These are phyloP conservation scores for Gaultheria prostrata DNA, from an alignment of 148 eudicot genomes.

Conservation along the genomic window DNA sequence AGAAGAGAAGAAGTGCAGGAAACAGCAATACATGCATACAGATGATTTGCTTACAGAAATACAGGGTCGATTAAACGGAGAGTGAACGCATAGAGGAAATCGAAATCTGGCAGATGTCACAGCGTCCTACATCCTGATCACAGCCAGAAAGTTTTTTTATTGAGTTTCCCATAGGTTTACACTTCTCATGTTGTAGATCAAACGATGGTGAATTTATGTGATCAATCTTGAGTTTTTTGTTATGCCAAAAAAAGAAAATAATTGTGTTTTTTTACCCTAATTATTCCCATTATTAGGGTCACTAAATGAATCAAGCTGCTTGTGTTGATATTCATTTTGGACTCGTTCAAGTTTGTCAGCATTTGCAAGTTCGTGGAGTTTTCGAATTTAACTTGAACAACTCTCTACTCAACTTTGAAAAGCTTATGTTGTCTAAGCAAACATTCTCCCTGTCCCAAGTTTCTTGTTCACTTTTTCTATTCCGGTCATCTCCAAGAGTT, in stretches of 20 bases:
- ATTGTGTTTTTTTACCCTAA: no score
- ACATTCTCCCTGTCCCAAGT: no score
- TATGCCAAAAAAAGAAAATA: not conserved
- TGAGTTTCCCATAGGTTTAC: slow-evolving; percentile 1
- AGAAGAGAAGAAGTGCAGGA: slow-evolving; percentile 1
- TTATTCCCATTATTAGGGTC: no score
- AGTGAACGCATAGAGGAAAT: not conserved
- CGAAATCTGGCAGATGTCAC: not conserved
- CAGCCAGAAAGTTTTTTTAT: not conserved
- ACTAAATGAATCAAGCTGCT: no score
- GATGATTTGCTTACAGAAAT: slow-evolving; percentile 14
- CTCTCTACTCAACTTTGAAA: no score
- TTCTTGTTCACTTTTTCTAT: no score
- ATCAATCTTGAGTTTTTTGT: not conserved
- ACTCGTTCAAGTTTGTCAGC: not conserved
- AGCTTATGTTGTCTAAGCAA: no score
- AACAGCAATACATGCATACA: not conserved
- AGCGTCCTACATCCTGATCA: not conserved
- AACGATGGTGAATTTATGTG: not conserved
- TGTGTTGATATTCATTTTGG: no score
- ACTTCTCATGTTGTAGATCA: not conserved
- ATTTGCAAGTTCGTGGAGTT: not conserved
- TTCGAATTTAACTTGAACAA: not conserved
- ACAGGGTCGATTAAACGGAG: not conserved
- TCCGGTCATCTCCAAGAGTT: no score